Conservation (phyloP, 768 basidiomycete species). For the Russula sp. region DNA sequence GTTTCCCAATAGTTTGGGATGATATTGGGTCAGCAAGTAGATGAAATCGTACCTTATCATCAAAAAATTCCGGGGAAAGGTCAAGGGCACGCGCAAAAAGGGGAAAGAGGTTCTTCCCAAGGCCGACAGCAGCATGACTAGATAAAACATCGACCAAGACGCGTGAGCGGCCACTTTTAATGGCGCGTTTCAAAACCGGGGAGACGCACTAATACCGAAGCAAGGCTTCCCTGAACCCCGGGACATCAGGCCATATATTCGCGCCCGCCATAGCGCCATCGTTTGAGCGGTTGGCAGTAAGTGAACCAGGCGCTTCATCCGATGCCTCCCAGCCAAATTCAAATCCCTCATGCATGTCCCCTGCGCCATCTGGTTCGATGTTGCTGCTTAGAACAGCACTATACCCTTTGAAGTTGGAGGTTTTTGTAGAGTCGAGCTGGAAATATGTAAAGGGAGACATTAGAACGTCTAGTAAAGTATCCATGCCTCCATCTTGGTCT, state of each 20-base stretch:
- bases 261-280: slow-evolving; percentile 63
- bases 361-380: slow-evolving; percentile 69
- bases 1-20: not conserved
- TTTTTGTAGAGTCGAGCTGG: slow-evolving; percentile 66
- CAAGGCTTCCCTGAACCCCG: slow-evolving; percentile 56
- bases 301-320: slow-evolving; percentile 30
- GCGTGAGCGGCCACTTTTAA: too few relatives aligned
- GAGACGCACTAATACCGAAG: slow-evolving; percentile 63
- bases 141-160: not conserved
- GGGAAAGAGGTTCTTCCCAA: slow-evolving; percentile 61
- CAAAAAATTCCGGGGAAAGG: slow-evolving; percentile 58
- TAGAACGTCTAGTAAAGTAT: not conserved
- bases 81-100: slow-evolving; percentile 68
- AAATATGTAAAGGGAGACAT: not conserved
- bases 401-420: slow-evolving; percentile 75
- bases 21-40: not conserved
- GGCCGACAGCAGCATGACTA: slow-evolving; percentile 50
- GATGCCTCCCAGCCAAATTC: slow-evolving; percentile 74
- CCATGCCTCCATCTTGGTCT: slow-evolving; percentile 62
- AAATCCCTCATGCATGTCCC: slow-evolving; percentile 90
- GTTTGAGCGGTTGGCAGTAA: slow-evolving; percentile 36
- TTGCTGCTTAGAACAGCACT: slow-evolving; percentile 68
- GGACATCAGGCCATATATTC: slow-evolving; percentile 75
- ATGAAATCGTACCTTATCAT: slow-evolving; percentile 51
- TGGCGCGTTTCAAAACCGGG: not conserved